Evolutionary conservation across 2,329 filamentous ascomycete genomes (phyloP).

Genomic region (Trichoderma afroharzianum): DNA sequence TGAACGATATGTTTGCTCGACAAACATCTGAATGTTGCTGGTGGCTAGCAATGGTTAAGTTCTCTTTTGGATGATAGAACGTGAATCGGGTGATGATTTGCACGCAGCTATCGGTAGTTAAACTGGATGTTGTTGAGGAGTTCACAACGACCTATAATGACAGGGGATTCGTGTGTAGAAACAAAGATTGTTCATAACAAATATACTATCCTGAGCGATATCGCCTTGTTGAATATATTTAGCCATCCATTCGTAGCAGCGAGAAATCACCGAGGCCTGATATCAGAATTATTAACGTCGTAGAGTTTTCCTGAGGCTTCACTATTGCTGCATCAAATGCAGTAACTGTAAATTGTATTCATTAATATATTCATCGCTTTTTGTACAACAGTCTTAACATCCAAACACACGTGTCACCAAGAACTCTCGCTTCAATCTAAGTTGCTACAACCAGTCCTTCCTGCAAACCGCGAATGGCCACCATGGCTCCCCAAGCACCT

Average conservation of each 20-base stretch:
- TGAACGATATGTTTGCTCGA: not conserved
- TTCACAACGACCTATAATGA: too few species aligned
- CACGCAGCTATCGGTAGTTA: not conserved
- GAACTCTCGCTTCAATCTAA: not conserved
- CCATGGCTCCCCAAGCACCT: slow-evolving; percentile 66
- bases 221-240: not conserved
- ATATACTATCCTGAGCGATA: not conserved
- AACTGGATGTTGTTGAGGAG: not conserved
- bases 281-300: not conserved
- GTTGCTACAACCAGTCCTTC: slow-evolving; percentile 20
- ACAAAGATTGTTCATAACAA: not conserved
- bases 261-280: not conserved
- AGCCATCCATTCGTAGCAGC: not conserved
- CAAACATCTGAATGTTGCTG: not conserved
- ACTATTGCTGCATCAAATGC: not conserved
- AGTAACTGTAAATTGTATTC: not conserved
- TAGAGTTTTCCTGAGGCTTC: not conserved
- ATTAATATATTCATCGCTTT: not conserved
- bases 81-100: not conserved
- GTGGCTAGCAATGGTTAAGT: not conserved
- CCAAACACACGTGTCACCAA: not conserved
- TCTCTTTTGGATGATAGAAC: not conserved
- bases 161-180: not conserved
- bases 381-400: not conserved
- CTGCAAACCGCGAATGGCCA: slow-evolving; percentile 43